These are phyloP conservation scores for Echinosphaeria canescens DNA, from an alignment of 2,329 filamentous ascomycete genomes.

Conservation along the genomic window DNA sequence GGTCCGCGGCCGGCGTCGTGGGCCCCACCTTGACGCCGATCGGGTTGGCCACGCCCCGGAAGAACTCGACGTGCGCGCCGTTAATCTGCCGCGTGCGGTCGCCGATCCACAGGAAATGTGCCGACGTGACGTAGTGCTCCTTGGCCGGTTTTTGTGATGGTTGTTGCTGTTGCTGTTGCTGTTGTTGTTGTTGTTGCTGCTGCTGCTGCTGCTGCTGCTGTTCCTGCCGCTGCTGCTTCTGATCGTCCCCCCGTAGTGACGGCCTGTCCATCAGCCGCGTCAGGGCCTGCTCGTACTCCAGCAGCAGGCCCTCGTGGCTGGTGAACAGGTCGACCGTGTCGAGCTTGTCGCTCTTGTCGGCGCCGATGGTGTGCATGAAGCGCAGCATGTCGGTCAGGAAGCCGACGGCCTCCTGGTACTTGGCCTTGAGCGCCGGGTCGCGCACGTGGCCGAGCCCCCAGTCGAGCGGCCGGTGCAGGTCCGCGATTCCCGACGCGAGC, in stretches of 20 bases:
- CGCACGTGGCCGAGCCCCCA: constrained; percentile 88
- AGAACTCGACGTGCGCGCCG: constrained; percentile 91
- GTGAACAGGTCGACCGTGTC: constrained; percentile 91
- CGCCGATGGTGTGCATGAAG: constrained; percentile 88
- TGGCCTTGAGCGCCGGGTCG: constrained; percentile 61
- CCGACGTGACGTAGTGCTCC: constrained; percentile 82
- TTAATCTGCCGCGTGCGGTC: constrained; percentile 88
- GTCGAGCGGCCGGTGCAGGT: constrained; percentile 81
- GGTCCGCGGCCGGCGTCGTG: constrained; percentile 53
- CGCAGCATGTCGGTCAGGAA: constrained; percentile 80
- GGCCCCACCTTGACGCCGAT: constrained; percentile 95
- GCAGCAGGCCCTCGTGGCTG: constrained; percentile 79
- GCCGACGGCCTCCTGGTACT: constrained; percentile 67
- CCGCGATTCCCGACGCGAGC: constrained; percentile 72
- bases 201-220: constrained; percentile 39
- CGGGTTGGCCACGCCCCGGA: constrained; percentile 87
- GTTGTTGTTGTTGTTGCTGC: constrained; percentile 18
- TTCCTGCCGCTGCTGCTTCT: not conserved
- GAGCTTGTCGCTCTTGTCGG: constrained; percentile 63
- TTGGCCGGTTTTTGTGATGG: constrained; percentile 13
- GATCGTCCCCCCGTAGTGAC: constrained; percentile 8
- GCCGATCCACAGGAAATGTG: constrained; percentile 96
- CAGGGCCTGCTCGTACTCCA: constrained; percentile 84
- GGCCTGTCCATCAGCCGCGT: constrained; percentile 46
- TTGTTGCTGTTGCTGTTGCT: not conserved